A percentile compares a stretch with the other conserved stretches of the same genome.
phyloP scores from a whole-genome alignment of 2,329 filamentous ascomycete species.

The Hortaea werneckii region DNA sequence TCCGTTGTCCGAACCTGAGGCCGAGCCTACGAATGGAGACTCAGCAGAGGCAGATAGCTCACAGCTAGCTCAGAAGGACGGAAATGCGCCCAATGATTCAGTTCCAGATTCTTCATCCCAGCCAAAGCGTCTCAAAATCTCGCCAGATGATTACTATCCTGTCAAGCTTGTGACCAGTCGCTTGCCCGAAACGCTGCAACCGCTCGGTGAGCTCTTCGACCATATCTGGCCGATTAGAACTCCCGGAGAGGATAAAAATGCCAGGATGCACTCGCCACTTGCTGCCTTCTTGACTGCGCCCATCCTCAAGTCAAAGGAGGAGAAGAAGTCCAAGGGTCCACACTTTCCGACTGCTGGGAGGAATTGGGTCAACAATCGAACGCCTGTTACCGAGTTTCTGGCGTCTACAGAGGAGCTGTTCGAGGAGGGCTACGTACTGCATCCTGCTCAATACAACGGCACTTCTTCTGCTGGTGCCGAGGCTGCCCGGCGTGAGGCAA shows the following conservation, averaged over 20 bases:
- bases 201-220: slow-evolving; percentile 71
- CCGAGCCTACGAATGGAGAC: slow-evolving; percentile 1
- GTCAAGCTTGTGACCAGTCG: slow-evolving; percentile 30
- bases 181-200: slow-evolving; percentile 38
- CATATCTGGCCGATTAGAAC: slow-evolving; percentile 84
- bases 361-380: slow-evolving; percentile 63
- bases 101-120: not conserved
- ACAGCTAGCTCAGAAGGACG: slow-evolving; percentile 3
- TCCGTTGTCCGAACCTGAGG: slow-evolving; percentile 16
- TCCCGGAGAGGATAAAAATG: slow-evolving; percentile 72
- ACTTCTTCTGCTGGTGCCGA: slow-evolving; percentile 21
- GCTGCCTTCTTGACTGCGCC: slow-evolving; percentile 72
- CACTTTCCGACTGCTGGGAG: slow-evolving; percentile 54
- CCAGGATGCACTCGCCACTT: slow-evolving; percentile 76
- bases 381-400: slow-evolving; percentile 71
- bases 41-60: slow-evolving; percentile 3
- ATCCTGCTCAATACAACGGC: slow-evolving; percentile 58
- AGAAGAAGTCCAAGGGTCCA: slow-evolving; percentile 50
- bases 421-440: slow-evolving; percentile 75
- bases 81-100: not conserved
- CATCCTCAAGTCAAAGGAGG: slow-evolving; percentile 57
- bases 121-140: slow-evolving; percentile 23
- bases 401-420: slow-evolving; percentile 61
- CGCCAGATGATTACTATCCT: slow-evolving; percentile 42
- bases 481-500: slow-evolving; percentile 32